Evolutionary conservation across 1,284 basidiomycete species (phyloP), one percentile per base, ranked within the genome.

Genomic region (Ustilago trichophora): DNA sequence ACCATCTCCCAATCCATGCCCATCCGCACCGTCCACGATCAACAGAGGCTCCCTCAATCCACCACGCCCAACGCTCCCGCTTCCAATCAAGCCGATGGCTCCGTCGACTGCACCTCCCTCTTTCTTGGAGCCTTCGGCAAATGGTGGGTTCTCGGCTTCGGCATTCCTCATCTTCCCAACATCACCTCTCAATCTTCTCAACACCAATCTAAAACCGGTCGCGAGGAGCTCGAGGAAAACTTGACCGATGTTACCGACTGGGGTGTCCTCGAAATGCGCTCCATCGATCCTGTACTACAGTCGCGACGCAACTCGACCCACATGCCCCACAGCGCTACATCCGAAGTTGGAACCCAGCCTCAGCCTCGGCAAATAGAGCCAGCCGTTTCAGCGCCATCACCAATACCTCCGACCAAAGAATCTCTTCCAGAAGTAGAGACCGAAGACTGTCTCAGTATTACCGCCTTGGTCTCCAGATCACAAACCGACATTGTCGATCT

Each of bases 91-190:
- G 73, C 42, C n/a, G 50, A 56, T 27, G 49, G 43, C 4, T 41
- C 60, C n/a, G 49, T 58, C 36, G 56, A 66, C 16, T 67, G 69
- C 55, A 89, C 91, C 80, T 87, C 88, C 19, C 91, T 91, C 90
- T 93, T 90, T 81, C 85, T 93, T 55, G 91, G 92, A 32, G 89
- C 88, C 11, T 93, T 93, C 81, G 91, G 92, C 3, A 87, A 86
- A 65, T 93, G 91, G 91, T 92, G 90, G 89, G 84, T 89, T 35
- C 90, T 89, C 35, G 90, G 51, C 88, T 50, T 83, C 86, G 65
- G 53, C 9, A 68, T 68, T 18, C 58, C 65, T 5, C 58, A 68
- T 35, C 44, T 54, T 4, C 47, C 58, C 2, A 29, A 25, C n/a
- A 7, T 26, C 51, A 31, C 42, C 87, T 83, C 86, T 87, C 64